These are phyloP conservation scores for Paramecium biaurelia DNA, from an alignment of 73 alveolate genomes.

Conservation along the genomic window DNA sequence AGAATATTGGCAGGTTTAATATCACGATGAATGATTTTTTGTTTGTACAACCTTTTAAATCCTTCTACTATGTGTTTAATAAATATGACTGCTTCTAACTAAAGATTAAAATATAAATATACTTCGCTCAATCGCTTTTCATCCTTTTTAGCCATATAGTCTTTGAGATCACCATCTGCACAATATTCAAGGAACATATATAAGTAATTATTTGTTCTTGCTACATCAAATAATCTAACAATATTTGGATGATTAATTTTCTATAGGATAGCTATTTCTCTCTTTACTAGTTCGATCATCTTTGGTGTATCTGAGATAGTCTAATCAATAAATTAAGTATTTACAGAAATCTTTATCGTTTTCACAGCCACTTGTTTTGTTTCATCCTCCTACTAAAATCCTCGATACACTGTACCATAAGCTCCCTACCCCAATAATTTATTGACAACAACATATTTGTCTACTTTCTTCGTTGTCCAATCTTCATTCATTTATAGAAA, in stretches of 20 bases:
- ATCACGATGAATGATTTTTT: conserved; percentile 64
- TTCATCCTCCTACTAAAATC: conserved; percentile 61
- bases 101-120: background rate
- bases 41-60: conserved; percentile 53
- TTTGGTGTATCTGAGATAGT: conserved; percentile 60
- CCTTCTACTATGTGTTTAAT: conserved; percentile 66
- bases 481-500: background rate
- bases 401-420: conserved; percentile 60
- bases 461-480: conserved; percentile 65
- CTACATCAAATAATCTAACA: conserved; percentile 63
- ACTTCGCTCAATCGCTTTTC: conserved; percentile 62
- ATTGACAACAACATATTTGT: conserved; percentile 59
- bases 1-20: conserved; percentile 63
- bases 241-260: conserved; percentile 51
- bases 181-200: conserved; percentile 64
- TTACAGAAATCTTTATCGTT: conserved; percentile 51
- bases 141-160: conserved; percentile 58
- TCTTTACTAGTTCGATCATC: conserved; percentile 56
- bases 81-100: conserved; percentile 60
- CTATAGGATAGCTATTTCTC: conserved; percentile 65
- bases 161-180: conserved; percentile 65
- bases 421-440: conserved; percentile 58
- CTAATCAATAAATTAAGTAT: background rate
- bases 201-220: conserved; percentile 59
- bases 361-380: conserved; percentile 63